Conservation (phyloP, 202 grass and related monocot genomes). For the Setaria italica region DNA sequence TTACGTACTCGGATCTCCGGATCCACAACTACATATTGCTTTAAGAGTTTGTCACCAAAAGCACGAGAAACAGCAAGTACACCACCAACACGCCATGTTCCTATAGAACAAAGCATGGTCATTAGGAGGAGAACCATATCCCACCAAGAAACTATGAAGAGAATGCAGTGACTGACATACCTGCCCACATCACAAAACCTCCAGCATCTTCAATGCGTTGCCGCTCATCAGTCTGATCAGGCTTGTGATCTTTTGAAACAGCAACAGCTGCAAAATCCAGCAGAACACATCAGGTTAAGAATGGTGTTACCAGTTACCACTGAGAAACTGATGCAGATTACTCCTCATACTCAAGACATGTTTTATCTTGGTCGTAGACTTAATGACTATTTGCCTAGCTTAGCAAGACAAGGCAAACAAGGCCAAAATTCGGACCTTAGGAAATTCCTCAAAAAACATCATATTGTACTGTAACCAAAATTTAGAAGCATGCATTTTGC, state of each 20-base stretch:
- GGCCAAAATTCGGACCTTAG: slow-evolving; percentile 2
- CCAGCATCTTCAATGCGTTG: slow-evolving; percentile 95
- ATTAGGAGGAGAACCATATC: slow-evolving; percentile 18
- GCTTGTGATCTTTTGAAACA: slow-evolving; percentile 96
- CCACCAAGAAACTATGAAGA: background rate
- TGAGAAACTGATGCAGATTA: slow-evolving; percentile 5
- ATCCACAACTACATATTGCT: slow-evolving; percentile 93
- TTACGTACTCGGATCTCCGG: slow-evolving; percentile 83
- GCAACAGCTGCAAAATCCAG: slow-evolving; percentile 64
- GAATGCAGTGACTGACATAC: slow-evolving; percentile 41
- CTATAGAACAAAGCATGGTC: slow-evolving; percentile 39
- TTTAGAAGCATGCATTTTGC: background rate
- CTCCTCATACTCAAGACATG: background rate
- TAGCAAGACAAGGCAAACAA: slow-evolving; percentile 9
- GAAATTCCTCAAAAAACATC: slow-evolving; percentile 9
- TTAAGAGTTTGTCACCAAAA: slow-evolving; percentile 92
- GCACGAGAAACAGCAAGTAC: slow-evolving; percentile 94
- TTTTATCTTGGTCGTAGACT: background rate
- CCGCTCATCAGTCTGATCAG: slow-evolving; percentile 88
- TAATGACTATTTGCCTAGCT: slow-evolving; percentile 17
- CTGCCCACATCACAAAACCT: slow-evolving; percentile 97
- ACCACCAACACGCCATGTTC: slow-evolving; percentile 96
- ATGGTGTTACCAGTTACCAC: background rate
- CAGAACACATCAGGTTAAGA: slow-evolving; percentile 32
- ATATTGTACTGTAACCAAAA: background rate